A percentile compares a stretch with the other conserved stretches of the same genome.
Evolutionary conservation across 176 grass and related monocot genomes (phyloP).

Genomic region (Oryza meyeriana): DNA sequence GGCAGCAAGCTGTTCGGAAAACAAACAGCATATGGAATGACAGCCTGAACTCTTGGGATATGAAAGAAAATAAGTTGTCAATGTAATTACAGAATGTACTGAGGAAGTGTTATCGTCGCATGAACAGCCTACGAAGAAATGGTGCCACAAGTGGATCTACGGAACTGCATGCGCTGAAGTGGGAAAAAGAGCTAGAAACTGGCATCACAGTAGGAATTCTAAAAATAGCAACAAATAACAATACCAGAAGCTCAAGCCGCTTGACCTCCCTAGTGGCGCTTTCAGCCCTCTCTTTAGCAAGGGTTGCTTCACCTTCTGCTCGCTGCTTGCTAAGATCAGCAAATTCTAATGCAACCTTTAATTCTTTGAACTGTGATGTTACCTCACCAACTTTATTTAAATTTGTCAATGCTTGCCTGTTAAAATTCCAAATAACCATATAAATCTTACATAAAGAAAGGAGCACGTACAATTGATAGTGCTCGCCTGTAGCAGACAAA

Average conservation of each 20-base stretch:
- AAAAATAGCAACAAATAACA: conserved; percentile 5
- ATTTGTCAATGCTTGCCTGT: conserved; percentile 76
- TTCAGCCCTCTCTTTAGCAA: conserved; percentile 75
- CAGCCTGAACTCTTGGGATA: background rate
- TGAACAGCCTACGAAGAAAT: background rate
- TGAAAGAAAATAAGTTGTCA: background rate
- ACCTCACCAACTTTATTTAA: conserved; percentile 77
- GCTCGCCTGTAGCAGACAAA: conserved; percentile 3
- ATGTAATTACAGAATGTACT: conserved; percentile 18
- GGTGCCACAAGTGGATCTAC: conserved; percentile 1
- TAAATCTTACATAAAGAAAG: conserved; percentile 14
- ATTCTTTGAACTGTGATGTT: conserved; percentile 72
- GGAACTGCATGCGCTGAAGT: background rate
- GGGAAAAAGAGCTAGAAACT: conserved; percentile 6
- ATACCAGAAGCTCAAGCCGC: conserved; percentile 82
- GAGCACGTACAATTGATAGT: background rate
- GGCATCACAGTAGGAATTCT: background rate
- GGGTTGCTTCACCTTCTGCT: conserved; percentile 71
- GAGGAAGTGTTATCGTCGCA: background rate
- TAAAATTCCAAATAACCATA: conserved; percentile 38
- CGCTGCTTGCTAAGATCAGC: conserved; percentile 69
- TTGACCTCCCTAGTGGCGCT: conserved; percentile 62
- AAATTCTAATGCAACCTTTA: conserved; percentile 71
- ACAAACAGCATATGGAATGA: conserved; percentile 29
- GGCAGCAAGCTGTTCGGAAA: conserved; percentile 71